Evolutionary conservation across 2,329 filamentous ascomycete genomes (phyloP), one percentile per base, ranked within the genome.

Genomic region (Cladorrhinum sp.): DNA sequence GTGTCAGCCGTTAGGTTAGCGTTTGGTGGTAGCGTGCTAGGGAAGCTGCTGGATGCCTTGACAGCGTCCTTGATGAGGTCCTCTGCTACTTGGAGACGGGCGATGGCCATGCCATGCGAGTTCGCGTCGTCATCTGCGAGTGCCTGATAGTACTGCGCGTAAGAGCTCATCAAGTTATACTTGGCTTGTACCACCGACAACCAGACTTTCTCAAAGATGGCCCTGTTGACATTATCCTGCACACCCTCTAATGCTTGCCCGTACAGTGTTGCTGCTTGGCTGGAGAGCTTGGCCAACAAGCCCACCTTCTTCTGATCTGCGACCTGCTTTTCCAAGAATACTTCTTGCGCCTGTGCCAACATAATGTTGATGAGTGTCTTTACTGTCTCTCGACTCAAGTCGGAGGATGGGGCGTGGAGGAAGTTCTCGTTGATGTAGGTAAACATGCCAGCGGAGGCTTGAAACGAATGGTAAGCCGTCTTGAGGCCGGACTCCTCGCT

Each of bases 361-460:
- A 92, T 98, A 62, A 99, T 86, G 55, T 88, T 85, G 72, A 99
- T 98, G 66, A 99, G 77, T 0, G 92, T 92, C 78, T 97, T 97
- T 70, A 99, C 92, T 0, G 95, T 99, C 55, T 99, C 93, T 62
- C 95, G 82, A 73, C 93, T 98, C 52, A 99, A 78, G 71, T 99
- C 95, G n/a, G 91, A 93, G 8, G 93, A 97, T 0, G 96, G 95
- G 1, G 95, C 95, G 71, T 99, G 95, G 36, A 99, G 80, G 73
- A 99, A 99, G 78, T 99, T 99, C 77, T 99, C 95, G 76, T 99
- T 99, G 79, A 99, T 99, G 71, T 99, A 99, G 57, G 93, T 98
- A 75, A 98, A 99, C 95, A 99, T 99, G 78, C 95, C 95, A 9
- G 95, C 95, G 7, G 93, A 93, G 45, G 95, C 95, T 75, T 99